phyloP scores from a whole-genome alignment of 106 monocot genomes.

The Agapanthus africanus region DNA sequence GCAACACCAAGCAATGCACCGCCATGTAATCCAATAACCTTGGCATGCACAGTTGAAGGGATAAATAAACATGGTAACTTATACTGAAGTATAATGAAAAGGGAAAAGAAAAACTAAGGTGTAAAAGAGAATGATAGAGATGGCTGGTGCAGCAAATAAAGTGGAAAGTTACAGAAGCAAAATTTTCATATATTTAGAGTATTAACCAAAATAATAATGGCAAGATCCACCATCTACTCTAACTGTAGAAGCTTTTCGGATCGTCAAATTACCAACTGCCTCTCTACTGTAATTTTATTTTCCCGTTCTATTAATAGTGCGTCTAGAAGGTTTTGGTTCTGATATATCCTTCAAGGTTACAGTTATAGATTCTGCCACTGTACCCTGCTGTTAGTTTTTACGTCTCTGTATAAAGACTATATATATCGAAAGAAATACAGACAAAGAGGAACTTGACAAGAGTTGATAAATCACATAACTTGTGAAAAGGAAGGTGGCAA shows the following conservation, averaged over 20 bases:
- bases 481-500: too few species aligned
- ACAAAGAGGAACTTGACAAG: too few species aligned
- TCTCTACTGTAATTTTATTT: too few species aligned
- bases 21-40: slow-evolving; percentile 97
- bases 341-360: too few species aligned
- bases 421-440: background rate
- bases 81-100: background rate
- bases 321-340: too few species aligned
- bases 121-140: background rate
- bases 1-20: slow-evolving; percentile 97
- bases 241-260: too few species aligned
- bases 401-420: background rate
- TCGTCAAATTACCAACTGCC: too few species aligned
- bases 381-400: background rate
- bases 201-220: background rate
- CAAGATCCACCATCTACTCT: too few species aligned
- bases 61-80: slow-evolving; percentile 8
- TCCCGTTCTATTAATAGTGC: too few species aligned
- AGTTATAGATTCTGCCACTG: background rate
- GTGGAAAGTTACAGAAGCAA: background rate
- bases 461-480: too few species aligned
- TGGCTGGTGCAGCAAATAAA: background rate
- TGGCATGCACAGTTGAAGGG: slow-evolving; percentile 7
- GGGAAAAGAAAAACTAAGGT: background rate
- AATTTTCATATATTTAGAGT: background rate